phyloP scores from a whole-genome alignment of 2,329 filamentous ascomycete genomes.

The Paradendryphiella salina region DNA sequence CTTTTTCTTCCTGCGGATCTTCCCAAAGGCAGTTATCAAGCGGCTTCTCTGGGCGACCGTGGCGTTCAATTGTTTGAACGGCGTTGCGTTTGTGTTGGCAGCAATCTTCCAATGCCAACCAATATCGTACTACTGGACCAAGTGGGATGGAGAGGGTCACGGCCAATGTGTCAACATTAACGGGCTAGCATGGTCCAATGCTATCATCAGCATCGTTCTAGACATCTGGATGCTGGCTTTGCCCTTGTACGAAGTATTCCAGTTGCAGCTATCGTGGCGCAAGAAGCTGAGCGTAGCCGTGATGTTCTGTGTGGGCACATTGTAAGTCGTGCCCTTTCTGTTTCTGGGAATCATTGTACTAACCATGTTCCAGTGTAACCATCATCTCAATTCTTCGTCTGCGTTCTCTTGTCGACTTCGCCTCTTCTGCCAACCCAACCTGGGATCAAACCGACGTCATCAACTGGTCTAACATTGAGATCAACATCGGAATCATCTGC shows the following conservation, averaged over 20 bases:
- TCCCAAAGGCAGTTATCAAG: conserved; percentile 26
- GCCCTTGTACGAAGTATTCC: conserved; percentile 40
- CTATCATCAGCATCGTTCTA: conserved; percentile 39
- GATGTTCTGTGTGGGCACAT: conserved; percentile 47
- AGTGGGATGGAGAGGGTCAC: conserved; percentile 31
- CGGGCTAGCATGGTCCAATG: conserved; percentile 39
- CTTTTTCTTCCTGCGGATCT: conserved; percentile 37
- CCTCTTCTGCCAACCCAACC: conserved; percentile 47
- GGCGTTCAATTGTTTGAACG: conserved; percentile 31
- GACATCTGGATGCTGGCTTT: conserved; percentile 42
- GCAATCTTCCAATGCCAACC: conserved; percentile 42
- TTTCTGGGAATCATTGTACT: background rate
- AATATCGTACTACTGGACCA: conserved; percentile 40
- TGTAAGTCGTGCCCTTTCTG: conserved; percentile 16
- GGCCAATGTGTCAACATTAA: conserved; percentile 45
- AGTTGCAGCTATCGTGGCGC: conserved; percentile 38
- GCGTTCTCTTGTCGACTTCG: conserved; percentile 50
- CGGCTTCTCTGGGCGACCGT: conserved; percentile 26
- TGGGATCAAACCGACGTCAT: conserved; percentile 49
- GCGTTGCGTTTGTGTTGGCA: conserved; percentile 22
- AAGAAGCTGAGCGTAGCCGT: conserved; percentile 45
- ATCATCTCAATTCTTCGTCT: conserved; percentile 53
- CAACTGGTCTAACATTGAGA: conserved; percentile 51
- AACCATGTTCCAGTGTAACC: conserved; percentile 36
- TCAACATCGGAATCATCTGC: conserved; percentile 52